Conservation (phyloP, 1,284 basidiomycete species). For the Puccinia novopanici region DNA sequence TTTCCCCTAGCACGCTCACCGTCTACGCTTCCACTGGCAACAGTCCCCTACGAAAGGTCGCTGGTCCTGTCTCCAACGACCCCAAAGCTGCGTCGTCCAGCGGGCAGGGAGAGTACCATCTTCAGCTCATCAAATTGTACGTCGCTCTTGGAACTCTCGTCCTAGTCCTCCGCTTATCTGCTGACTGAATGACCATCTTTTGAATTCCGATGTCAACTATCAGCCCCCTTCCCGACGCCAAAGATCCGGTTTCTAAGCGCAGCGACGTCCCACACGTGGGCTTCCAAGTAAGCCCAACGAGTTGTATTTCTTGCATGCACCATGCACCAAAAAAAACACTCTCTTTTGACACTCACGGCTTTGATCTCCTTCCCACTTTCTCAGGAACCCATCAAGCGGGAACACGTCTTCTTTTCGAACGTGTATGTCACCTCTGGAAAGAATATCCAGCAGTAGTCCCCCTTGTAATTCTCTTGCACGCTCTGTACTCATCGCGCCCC, state of each 20-base stretch:
- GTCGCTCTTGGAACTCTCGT: neutral
- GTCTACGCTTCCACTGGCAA: conserved; percentile 13
- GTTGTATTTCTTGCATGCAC: neutral
- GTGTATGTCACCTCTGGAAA: conserved; percentile 3
- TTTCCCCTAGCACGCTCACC: conserved; percentile 11
- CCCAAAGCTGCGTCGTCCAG: neutral
- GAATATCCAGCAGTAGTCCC: neutral
- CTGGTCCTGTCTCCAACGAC: neutral
- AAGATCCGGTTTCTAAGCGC: neutral
- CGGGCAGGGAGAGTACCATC: conserved; percentile 11
- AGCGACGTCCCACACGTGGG: conserved; percentile 17
- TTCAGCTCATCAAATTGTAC: conserved; percentile 34
- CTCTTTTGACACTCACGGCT: neutral
- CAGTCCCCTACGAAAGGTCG: neutral
- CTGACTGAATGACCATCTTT: neutral
- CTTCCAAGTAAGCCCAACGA: neutral
- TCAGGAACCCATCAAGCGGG: conserved; percentile 24
- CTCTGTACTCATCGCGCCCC: too few species aligned
- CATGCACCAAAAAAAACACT: neutral
- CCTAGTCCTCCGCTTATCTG: too few species aligned
- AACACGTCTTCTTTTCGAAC: conserved; percentile 20
- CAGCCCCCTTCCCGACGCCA: conserved; percentile 1
- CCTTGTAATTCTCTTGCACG: too few species aligned
- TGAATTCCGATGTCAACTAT: neutral
- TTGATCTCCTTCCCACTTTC: neutral